A percentile compares a stretch with the other conserved stretches of the same genome.
Conservation (phyloP, 768 basidiomycete species). For the Pleurotus ostreatus region DNA sequence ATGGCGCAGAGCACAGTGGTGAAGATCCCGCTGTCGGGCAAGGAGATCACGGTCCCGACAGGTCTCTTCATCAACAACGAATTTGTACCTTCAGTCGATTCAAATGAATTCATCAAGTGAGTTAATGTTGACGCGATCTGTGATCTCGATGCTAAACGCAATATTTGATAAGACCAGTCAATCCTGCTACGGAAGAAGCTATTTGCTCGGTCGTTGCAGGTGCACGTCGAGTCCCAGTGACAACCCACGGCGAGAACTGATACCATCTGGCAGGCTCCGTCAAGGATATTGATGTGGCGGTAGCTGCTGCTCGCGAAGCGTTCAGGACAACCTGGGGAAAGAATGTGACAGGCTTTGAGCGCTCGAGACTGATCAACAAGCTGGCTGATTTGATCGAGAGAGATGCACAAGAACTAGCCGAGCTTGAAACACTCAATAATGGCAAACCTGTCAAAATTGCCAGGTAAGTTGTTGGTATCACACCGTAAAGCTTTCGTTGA, state of each 20-base stretch:
- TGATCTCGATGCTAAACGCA: conserved; percentile 18
- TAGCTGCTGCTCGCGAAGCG: conserved; percentile 77
- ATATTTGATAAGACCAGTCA: conserved; percentile 45
- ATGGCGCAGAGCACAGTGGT: conserved; percentile 46
- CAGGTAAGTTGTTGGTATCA: conserved; percentile 19
- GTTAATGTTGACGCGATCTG: conserved; percentile 17
- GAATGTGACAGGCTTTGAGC: conserved; percentile 79
- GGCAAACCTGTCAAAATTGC: conserved; percentile 77
- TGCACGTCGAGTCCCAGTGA: conserved; percentile 11
- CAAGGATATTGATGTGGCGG: conserved; percentile 81
- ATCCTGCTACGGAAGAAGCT: conserved; percentile 76
- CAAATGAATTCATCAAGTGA: conserved; percentile 59
- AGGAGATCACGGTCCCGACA: conserved; percentile 62
- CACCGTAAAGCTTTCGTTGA: background rate
- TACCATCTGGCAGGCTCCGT: conserved; percentile 41
- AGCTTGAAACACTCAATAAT: conserved; percentile 84
- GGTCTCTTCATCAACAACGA: conserved; percentile 92
- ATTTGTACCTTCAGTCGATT: conserved; percentile 76
- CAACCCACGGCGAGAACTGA: background rate
- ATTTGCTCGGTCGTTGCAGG: conserved; percentile 69
- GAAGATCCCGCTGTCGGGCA: conserved; percentile 36
- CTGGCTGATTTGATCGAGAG: conserved; percentile 89
- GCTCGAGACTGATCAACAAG: conserved; percentile 77
- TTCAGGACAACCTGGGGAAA: conserved; percentile 88
- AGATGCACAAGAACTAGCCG: conserved; percentile 76